Conservation (phyloP, 2,329 filamentous ascomycete genomes). For the Elsinoe ampelina region DNA sequence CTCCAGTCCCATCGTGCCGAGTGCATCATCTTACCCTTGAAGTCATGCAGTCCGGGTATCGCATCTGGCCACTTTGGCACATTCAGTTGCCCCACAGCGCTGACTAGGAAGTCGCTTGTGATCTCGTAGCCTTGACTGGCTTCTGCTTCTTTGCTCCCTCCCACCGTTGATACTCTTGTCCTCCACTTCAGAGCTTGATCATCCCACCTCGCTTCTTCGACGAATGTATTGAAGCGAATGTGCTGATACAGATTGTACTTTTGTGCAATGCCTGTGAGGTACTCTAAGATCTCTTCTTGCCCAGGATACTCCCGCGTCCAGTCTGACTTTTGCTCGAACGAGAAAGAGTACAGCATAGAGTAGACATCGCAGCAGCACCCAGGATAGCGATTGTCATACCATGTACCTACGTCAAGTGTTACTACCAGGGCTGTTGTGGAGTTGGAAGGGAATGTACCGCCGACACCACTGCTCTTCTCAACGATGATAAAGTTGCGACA, state of each 20-base stretch:
- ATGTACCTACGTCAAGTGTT: conserved; percentile 33
- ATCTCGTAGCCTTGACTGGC: conserved; percentile 45
- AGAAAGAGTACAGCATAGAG: conserved; percentile 50
- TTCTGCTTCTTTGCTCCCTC: conserved; percentile 46
- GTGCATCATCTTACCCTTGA: conserved; percentile 47
- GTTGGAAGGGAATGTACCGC: conserved; percentile 55
- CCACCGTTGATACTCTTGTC: conserved; percentile 39
- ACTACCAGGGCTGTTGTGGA: conserved; percentile 50
- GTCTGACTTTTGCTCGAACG: conserved; percentile 50
- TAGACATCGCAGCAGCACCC: conserved; percentile 34
- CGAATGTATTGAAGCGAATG: conserved; percentile 48
- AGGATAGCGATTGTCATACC: conserved; percentile 44
- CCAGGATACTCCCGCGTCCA: conserved; percentile 51
- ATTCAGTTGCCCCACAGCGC: conserved; percentile 51
- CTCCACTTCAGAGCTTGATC: conserved; percentile 44
- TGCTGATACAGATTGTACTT: conserved; percentile 48
- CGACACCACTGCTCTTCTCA: conserved; percentile 46
- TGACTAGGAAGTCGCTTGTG: conserved; percentile 47
- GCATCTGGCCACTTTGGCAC: conserved; percentile 40
- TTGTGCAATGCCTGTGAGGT: conserved; percentile 44
- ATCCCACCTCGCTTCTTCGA: conserved; percentile 47
- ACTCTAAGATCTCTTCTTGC: conserved; percentile 52
- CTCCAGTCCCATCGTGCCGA: conserved; percentile 53
- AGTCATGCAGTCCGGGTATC: conserved; percentile 40
- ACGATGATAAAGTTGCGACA: conserved; percentile 48